Percentiles rank a stretch among this genome's conserved stretches.
Conservation (phyloP, 2,329 filamentous ascomycete species). For the Venturia oleaginea region DNA sequence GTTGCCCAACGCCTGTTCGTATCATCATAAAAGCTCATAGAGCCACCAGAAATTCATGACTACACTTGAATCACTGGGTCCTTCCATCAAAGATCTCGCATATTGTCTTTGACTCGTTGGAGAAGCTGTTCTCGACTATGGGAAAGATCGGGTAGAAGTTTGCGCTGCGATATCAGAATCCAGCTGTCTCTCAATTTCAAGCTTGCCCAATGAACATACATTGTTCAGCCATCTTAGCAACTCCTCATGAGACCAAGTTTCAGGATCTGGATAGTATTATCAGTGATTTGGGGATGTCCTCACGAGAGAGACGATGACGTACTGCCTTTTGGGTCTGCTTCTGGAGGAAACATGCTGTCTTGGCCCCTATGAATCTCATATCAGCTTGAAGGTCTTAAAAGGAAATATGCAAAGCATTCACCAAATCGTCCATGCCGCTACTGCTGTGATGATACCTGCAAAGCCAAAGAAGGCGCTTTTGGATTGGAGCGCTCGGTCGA, state of each 20-base stretch:
- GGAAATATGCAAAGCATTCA: neutral
- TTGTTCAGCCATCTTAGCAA: conserved; percentile 70
- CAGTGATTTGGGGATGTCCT: neutral
- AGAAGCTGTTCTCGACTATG: conserved; percentile 56
- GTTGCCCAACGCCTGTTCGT: neutral
- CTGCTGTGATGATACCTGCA: conserved; percentile 70
- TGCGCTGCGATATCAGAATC: conserved; percentile 42
- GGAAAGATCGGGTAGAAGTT: conserved; percentile 49
- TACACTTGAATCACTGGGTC: neutral
- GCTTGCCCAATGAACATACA: conserved; percentile 44
- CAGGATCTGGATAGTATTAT: neutral
- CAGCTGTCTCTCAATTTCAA: neutral
- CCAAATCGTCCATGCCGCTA: conserved; percentile 77
- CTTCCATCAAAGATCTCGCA: conserved; percentile 32
- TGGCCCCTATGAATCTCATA: conserved; percentile 34
- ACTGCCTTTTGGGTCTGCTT: conserved; percentile 69
- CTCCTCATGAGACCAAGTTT: conserved; percentile 30
- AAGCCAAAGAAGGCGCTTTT: conserved; percentile 44
- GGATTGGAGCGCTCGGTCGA: conserved; percentile 38
- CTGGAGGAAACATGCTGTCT: conserved; percentile 68
- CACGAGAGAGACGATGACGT: conserved; percentile 26
- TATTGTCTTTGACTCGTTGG: conserved; percentile 60
- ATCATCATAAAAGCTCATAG: too few species aligned
- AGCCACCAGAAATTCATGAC: neutral
- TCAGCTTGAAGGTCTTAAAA: neutral